phyloP scores from a whole-genome alignment of 163 green algal genomes.

The Scenedesmus sp. region DNA sequence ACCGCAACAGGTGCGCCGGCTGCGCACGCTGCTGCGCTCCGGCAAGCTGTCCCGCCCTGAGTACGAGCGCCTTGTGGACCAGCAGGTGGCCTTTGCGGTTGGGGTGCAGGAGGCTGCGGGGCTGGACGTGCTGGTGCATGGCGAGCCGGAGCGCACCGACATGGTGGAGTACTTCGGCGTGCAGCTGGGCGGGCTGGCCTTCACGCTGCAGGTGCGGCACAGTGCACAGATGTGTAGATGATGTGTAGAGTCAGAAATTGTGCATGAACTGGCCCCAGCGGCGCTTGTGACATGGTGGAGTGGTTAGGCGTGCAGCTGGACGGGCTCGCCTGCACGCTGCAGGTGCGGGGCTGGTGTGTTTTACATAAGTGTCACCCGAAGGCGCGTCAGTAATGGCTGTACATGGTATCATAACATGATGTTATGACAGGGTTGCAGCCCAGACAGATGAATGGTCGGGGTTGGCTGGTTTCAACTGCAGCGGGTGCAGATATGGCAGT shows the following conservation, averaged over 20 bases:
- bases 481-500: no score
- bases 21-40: constrained; percentile 77
- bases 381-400: no score
- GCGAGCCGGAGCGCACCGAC: constrained; percentile 93
- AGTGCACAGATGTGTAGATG: not conserved
- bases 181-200: constrained; percentile 79
- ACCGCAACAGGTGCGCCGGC: constrained; percentile 69
- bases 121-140: constrained; percentile 95
- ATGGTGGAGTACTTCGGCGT: constrained; percentile 96
- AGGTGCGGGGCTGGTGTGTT: not conserved
- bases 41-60: constrained; percentile 72
- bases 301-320: constrained; percentile 90
- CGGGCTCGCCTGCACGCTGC: constrained; percentile 56
- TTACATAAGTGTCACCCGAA: not conserved
- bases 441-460: no score
- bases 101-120: constrained; percentile 85
- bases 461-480: no score
- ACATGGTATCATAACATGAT: no score
- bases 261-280: constrained; percentile 56
- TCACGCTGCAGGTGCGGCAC: constrained; percentile 6
- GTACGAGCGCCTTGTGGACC: constrained; percentile 82
- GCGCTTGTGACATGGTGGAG: constrained; percentile 86
- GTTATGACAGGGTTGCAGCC: no score
- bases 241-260: constrained; percentile 92
- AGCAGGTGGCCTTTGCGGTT: constrained; percentile 85